A percentile compares a stretch with the other conserved stretches of the same genome.
Evolutionary conservation across 1,139 yeast species (phyloP).

Genomic region (Kodamaea anthophila): DNA sequence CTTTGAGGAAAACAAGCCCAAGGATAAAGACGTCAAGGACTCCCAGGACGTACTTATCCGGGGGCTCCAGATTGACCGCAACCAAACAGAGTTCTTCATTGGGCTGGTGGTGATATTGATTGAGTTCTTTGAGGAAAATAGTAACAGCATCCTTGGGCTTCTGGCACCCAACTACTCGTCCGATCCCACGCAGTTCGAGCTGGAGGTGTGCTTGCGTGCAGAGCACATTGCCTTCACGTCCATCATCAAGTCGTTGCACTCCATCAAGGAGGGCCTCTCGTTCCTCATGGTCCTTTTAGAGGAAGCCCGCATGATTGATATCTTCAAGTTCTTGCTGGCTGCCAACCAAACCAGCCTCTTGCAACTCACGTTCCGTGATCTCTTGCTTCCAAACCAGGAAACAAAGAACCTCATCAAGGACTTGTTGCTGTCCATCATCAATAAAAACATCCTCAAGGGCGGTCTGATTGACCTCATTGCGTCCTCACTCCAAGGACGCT

Average conservation of each 20-base stretch:
- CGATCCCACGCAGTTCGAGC: conserved; percentile 42
- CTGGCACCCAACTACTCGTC: conserved; percentile 44
- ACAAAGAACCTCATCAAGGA: conserved; percentile 77
- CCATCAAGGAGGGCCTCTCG: conserved; percentile 85
- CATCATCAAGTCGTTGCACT: conserved; percentile 63
- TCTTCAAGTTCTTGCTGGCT: conserved; percentile 61
- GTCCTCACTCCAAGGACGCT: conserved; percentile 79
- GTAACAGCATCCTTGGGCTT: conserved; percentile 60
- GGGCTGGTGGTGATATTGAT: conserved; percentile 61
- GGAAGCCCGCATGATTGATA: conserved; percentile 58
- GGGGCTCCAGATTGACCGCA: conserved; percentile 45
- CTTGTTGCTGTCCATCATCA: conserved; percentile 80
- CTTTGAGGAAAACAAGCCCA: conserved; percentile 46
- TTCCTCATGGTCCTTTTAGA: conserved; percentile 77
- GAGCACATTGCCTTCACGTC: conserved; percentile 88
- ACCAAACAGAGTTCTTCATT: conserved; percentile 57
- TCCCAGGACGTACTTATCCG: too few relatives aligned
- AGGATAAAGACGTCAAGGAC: conserved; percentile 40
- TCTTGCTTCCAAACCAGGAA: conserved; percentile 60
- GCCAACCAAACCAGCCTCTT: conserved; percentile 66
- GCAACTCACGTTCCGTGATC: conserved; percentile 62
- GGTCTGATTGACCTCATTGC: conserved; percentile 90
- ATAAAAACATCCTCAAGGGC: conserved; percentile 85
- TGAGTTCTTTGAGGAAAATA: conserved; percentile 51
- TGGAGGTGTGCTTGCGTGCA: conserved; percentile 77